Conservation (phyloP, 2,329 filamentous ascomycete species). For the Phialophora macrospora region DNA sequence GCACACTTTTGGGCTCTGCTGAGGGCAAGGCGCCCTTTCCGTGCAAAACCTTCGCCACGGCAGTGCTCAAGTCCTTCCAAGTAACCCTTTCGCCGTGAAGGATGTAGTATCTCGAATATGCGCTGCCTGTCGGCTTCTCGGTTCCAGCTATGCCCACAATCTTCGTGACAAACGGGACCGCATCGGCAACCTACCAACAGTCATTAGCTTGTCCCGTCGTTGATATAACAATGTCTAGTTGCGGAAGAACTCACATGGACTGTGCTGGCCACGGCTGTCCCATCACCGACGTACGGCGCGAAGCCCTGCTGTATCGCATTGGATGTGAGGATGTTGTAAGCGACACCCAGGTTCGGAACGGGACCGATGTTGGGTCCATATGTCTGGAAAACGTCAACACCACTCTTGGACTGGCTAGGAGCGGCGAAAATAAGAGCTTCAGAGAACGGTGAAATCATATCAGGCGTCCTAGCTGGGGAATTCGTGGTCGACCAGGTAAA, state of each 20-base stretch:
- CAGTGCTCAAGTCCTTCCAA: slow-evolving; percentile 26
- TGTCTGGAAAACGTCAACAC: slow-evolving; percentile 5
- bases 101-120: slow-evolving; percentile 30
- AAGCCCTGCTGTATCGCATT: slow-evolving; percentile 21
- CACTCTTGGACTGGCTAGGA: neutral
- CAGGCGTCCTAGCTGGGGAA: neutral
- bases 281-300: slow-evolving; percentile 30
- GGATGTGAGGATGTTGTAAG: slow-evolving; percentile 19
- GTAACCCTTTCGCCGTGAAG: slow-evolving; percentile 27
- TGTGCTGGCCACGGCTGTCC: slow-evolving; percentile 23
- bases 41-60: slow-evolving; percentile 24
- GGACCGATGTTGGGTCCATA: slow-evolving; percentile 28
- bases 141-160: slow-evolving; percentile 29
- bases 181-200: slow-evolving; percentile 10
- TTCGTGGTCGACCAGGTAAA: neutral
- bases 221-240: neutral
- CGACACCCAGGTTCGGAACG: slow-evolving; percentile 21
- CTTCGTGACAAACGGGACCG: slow-evolving; percentile 27
- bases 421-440: neutral
- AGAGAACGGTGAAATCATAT: neutral
- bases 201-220: neutral
- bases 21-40: slow-evolving; percentile 23
- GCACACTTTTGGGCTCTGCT: slow-evolving; percentile 24
- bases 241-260: slow-evolving; percentile 12
- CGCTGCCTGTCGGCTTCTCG: slow-evolving; percentile 23